Base-by-base conservation (phyloP, 768 basidiomycete species). In the Leccinum subgranulosum region DNA sequence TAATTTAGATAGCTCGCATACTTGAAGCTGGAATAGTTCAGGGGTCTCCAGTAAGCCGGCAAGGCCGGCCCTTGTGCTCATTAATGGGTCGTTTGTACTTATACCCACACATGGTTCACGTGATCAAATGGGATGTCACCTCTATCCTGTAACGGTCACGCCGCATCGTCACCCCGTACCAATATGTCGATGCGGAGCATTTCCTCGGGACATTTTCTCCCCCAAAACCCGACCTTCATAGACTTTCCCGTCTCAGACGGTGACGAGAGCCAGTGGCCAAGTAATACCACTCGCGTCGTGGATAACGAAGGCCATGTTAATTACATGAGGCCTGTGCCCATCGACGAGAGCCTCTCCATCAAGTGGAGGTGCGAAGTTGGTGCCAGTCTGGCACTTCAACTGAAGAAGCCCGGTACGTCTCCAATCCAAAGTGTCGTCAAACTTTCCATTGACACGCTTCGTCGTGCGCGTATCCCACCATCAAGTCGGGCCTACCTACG, bases 251-350 rank as follows among this genome's bases (percentile, higher is more conserved):
- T 81, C 36, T 79, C 83, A 0, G 90, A 93, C 55, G 90, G 88
- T 15, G 75, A 83, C 56, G 33, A 68, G 1, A 51, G 53, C 3
- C 71, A 71, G 17, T 87, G 85, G 82, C 90, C 90, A 2, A 69
- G 66, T 17, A 83, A 86, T 54, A 86, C 81, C 3, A 77, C 74
- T 12, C 74, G 76, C 55, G 61, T 75, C 7, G 77, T 88, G 21
- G 85, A 88, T 64, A 36, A 55, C 7, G 84, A 84, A 8, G 86
- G 87, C 14, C 75, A 83, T 54, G 85, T 93, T 29, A 92, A 92
- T 66, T 93, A 71, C 70, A 88, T 87, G 81, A 78, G 81, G 15
- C 76, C 74, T 2, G 69, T 89, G 2, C 72, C 68, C 19, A 64
- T 80, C 19, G 81, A 87, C 51, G 81, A 85, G 43, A 68, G 75